Evolutionary conservation across 2,329 filamentous ascomycete genomes (phyloP), one percentile per base, ranked within the genome.

Genomic region (Alternaria alternata): DNA sequence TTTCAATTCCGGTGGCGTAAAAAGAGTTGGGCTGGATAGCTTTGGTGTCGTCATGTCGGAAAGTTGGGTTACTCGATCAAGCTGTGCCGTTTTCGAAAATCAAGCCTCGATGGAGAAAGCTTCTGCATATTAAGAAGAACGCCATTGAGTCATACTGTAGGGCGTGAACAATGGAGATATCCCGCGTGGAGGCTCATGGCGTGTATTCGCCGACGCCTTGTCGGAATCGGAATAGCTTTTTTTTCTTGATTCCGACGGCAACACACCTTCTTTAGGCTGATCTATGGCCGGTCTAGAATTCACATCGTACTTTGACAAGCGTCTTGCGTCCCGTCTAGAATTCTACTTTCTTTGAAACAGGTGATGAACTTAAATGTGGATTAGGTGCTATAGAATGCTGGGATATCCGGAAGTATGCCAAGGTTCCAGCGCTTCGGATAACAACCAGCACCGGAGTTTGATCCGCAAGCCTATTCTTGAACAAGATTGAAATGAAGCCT

Each of bases 21-120:
- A 63, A 16, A 71, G 53, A 2, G 51, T 58, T 5, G 70, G 67
- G 18, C 51, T 28, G 16, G 63, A 61, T 8, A 69, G 44, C 2
- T 18, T 26, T 38, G 63, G 46, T 41, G 51, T 46, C 38, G 62
- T 59, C 66, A 68, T 49, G 32, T 7, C 9, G 7, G 30, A n/a
- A 7, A 3, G 22, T 16, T 34, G 18, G 20, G 20, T 8, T 14
- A 3, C 20, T 48, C 4, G 3, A 11, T 36, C 20, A 24, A 32
- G 30, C 22, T 48, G 16, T 20, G 20, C 30, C 46, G 30, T 1
- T 20, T 4, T 3, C 9, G 46, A 9, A 22, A 36, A 8, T 9
- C 30, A 12, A 67, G 54, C 3, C 44, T 59, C 4, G 68, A 63
- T 7, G 41, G 8, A n/a, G 57, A 58, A 12, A 64, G 39, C 3